These are phyloP conservation scores for cucumber (Cucumis sativus) DNA, from an alignment of 306 rosid genomes.

Conservation along the genomic window DNA sequence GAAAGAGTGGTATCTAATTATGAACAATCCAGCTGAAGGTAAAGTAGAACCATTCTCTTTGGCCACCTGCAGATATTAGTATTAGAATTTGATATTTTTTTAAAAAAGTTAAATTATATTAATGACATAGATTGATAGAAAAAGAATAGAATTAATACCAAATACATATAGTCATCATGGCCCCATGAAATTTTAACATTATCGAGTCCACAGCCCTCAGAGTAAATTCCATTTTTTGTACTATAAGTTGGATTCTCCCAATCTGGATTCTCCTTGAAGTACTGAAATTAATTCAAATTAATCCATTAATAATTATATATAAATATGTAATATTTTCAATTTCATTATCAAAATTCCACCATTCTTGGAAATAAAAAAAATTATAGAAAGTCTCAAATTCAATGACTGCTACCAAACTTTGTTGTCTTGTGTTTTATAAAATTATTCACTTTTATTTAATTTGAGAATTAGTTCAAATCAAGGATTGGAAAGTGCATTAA, in stretches of 20 bases:
- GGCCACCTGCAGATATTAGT: conserved; percentile 34
- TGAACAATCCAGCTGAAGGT: conserved; percentile 46
- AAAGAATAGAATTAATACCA: conserved; percentile 17
- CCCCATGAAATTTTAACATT: conserved; percentile 57
- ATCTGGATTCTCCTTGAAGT: conserved; percentile 48
- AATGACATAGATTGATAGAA: no score
- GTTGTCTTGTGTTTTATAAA: no score
- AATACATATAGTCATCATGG: conserved; percentile 59
- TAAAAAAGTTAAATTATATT: no score
- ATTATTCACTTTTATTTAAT: no score
- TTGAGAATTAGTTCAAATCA: no score
- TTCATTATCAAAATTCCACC: not conserved
- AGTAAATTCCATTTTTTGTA: conserved; percentile 35
- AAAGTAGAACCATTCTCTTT: conserved; percentile 42
- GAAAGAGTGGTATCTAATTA: conserved; percentile 51
- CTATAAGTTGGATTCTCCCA: conserved; percentile 18
- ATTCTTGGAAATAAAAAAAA: no score
- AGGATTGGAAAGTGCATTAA: no score
- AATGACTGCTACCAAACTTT: no score
- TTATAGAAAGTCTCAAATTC: not conserved
- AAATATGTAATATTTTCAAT: not conserved
- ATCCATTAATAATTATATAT: no score
- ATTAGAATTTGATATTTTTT: not conserved
- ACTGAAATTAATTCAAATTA: conserved; percentile 13
- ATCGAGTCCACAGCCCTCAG: conserved; percentile 41